Evolutionary conservation across 1,284 basidiomycete genomes (phyloP), one percentile per base, ranked within the genome.

Genomic region (Austroboletus novae-zelandiae): DNA sequence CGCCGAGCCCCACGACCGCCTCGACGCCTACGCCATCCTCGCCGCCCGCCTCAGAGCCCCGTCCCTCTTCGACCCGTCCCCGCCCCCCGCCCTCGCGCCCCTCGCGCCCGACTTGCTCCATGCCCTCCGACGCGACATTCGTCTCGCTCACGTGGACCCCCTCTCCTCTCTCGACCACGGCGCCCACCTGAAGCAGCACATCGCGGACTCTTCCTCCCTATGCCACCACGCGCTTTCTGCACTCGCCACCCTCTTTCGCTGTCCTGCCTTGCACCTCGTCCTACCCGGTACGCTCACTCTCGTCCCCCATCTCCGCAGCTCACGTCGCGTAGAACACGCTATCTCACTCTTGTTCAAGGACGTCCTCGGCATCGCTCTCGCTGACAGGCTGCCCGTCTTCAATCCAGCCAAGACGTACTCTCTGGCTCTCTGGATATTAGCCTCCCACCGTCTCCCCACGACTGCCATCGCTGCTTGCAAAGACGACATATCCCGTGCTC

Each of bases 1-100:
- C 14, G 68, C 52, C n/a, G 5, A 6, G 25, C 63, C 75, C 30
- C 77, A 80, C 54, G 80, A 82, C 59, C 65, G 84, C 48, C 61
- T 74, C 27, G 81, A 86, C 57, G 80, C 84, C 18, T 86, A 86
- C 58, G 68, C 65, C 50, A 70, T 72, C 1, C 69, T 86, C 37
- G 72, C 72, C 1, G 61, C 62, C 37, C 73, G 78, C 23, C 64
- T 84, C 45, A 69, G 73, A 27, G 29, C 10, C 11, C 29, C 29
- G 10, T 30, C 29, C 29, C 29, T 58, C 65, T 3, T 66, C 51
- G 1, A 50, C 43, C 11, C 46, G 61, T 18, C 40, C 59, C 35
- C 48, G 5, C 54, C 56, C 7, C 66, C 71, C 27, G 71, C 74
- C 18, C 54, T 81, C 37, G 51, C 57, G 25, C 55, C 55, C 6